These are phyloP conservation scores for Sicyos baderoa DNA, from an alignment of 306 rosid species.

Conservation along the genomic window DNA sequence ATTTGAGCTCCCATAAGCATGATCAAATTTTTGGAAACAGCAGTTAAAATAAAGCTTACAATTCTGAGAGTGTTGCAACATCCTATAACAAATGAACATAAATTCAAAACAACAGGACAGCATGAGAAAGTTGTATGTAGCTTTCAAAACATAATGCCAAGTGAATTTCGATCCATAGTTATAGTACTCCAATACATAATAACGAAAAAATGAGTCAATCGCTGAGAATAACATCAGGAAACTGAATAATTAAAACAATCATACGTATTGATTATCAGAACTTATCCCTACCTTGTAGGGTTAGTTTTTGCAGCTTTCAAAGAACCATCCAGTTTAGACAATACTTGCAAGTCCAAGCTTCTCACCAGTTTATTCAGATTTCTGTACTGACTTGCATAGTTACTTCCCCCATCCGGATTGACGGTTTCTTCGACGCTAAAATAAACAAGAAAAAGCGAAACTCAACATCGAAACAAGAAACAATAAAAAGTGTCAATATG, in stretches of 20 bases:
- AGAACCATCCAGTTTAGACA: constrained; percentile 20
- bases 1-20: not conserved
- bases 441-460: not conserved
- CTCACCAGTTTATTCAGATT: constrained; percentile 60
- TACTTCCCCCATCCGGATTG: constrained; percentile 46
- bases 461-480: no score
- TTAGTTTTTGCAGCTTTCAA: constrained; percentile 22
- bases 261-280: not conserved
- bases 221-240: not conserved
- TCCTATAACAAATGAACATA: not conserved
- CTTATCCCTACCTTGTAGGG: not conserved
- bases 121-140: not conserved
- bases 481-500: not conserved
- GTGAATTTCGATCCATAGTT: not conserved
- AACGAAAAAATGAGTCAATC: not conserved
- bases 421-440: constrained; percentile 60
- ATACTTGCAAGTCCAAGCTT: constrained; percentile 27
- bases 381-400: constrained; percentile 58
- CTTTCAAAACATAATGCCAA: not conserved
- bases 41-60: not conserved
- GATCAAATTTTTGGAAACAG: not conserved
- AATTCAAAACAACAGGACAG: not conserved
- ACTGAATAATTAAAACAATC: not conserved
- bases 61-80: not conserved
- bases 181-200: not conserved